Base-by-base conservation (phyloP, 768 basidiomycete species). In the Pisolithus sp. region DNA sequence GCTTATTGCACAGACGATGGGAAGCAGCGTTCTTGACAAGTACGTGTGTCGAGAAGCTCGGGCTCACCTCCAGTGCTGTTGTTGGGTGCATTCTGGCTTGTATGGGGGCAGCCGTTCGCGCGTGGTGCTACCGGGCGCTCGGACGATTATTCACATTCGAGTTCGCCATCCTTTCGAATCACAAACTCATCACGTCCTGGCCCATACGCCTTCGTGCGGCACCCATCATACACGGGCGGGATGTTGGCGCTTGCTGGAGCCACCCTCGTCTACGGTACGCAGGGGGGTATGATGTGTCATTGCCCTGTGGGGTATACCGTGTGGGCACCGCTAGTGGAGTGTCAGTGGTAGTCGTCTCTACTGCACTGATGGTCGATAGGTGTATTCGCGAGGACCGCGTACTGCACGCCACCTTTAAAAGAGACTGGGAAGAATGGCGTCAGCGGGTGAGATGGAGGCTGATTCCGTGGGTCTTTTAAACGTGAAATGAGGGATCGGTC, bases 121-220 rank as follows among this genome's bases (percentile, higher is more conserved):
- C 61, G n/a, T 51, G 53, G 34, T 73, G 70, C 57, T 75, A 68
- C 58, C 64, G 60, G 12, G 53, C 64, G 10, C 63, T 76, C 42
- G 67, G 69, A 21, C 39, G 60, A 6, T 52, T 70, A 46, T 74
- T 72, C 62, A 76, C 73, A 7, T 75, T 73, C 53, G 67, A 73
- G 45, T 58, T 74, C 47, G 59, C 63, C n/a, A 65, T 75, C 26
- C 65, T 61, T 10, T 60, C 62, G 8, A 44, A 63, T 20, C 74
- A 76, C 54, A 57, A 50, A 47, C 64, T 76, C 23, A 57, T 76
- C 44, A 73, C 69, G 4, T 53, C 56, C 8, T n/a, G 73, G 73
- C 0, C 74, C 73, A 7, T 76, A 76, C 54, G 52, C 63, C 24
- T 44, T 62, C 38, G 72, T 75, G n/a, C 70, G 72, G 18, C 73